Conservation (phyloP, 23 red algal species). For the Pyropia yezoensis region DNA sequence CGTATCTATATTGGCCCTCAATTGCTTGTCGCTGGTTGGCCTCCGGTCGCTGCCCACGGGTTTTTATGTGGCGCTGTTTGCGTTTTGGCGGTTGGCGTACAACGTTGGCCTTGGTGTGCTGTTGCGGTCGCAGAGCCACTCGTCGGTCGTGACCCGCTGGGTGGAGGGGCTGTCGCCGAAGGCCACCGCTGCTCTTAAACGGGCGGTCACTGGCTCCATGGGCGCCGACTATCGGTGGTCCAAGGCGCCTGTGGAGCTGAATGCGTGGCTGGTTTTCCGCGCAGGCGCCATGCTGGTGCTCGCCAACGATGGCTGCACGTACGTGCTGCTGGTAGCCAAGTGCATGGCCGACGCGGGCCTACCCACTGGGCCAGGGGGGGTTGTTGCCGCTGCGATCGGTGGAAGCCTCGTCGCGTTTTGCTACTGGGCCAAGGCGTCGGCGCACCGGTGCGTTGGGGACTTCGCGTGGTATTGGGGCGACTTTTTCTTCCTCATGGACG, state of each 20-base stretch:
- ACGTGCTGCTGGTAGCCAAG: slow-evolving; percentile 51
- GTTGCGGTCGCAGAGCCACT: slow-evolving; percentile 45
- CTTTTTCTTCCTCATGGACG: slow-evolving; percentile 90
- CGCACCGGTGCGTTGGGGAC: slow-evolving; percentile 84
- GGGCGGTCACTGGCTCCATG: slow-evolving; percentile 22
- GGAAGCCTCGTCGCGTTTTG: slow-evolving; percentile 41
- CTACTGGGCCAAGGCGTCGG: slow-evolving; percentile 69
- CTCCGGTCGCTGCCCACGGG: slow-evolving; percentile 17
- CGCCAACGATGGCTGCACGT: slow-evolving; percentile 90
- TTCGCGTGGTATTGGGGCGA: slow-evolving; percentile 99
- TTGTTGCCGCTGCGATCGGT: slow-evolving; percentile 14
- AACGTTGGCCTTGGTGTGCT: slow-evolving; percentile 71
- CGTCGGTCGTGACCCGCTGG: slow-evolving; percentile 27
- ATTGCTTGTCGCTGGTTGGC: slow-evolving; percentile 13
- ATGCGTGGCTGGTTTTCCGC: slow-evolving; percentile 85
- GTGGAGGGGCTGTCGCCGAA: slow-evolving; percentile 24
- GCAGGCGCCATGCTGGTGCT: slow-evolving; percentile 74
- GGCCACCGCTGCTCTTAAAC: slow-evolving; percentile 9
- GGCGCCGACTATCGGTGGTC: slow-evolving; percentile 20
- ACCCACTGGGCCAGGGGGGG: neutral
- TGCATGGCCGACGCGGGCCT: slow-evolving; percentile 25
- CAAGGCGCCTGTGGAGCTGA: slow-evolving; percentile 50
- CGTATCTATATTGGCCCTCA: slow-evolving; percentile 10
- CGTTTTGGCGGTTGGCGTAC: slow-evolving; percentile 84
- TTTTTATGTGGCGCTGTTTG: slow-evolving; percentile 52